A percentile compares a stretch with the other conserved stretches of the same genome.
Conservation (phyloP, 2,329 filamentous ascomycete genomes). For the Colletotrichum cuscutae region DNA sequence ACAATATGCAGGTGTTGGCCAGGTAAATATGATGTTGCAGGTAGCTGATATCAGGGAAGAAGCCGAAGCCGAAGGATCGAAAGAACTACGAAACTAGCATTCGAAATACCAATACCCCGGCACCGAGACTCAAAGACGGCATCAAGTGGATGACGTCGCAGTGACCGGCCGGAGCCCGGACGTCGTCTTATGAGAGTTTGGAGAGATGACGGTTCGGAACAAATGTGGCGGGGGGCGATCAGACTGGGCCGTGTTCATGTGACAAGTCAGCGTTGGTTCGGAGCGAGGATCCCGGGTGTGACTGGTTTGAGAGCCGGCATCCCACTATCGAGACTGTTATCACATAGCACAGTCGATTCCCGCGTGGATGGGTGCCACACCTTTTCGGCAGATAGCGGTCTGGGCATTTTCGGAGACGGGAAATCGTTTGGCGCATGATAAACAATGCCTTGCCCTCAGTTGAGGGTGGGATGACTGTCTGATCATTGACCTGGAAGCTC, state of each 20-base stretch:
- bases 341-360: not conserved
- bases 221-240: constrained; percentile 13
- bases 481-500: not conserved
- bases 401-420: not conserved
- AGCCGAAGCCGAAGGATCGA: not conserved
- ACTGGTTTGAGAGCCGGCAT: not conserved
- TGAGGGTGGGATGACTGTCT: not conserved
- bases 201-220: not conserved
- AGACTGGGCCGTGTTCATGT: constrained; percentile 14
- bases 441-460: not conserved
- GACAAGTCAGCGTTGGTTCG: not conserved
- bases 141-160: not conserved
- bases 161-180: too few species aligned
- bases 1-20: not conserved
- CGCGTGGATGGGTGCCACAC: not conserved
- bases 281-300: not conserved
- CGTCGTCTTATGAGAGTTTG: not conserved
- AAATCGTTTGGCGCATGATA: not conserved
- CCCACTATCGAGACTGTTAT: not conserved
- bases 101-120: not conserved
- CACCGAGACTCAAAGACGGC: not conserved
- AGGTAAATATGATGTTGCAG: not conserved
- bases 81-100: not conserved
- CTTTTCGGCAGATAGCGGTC: not conserved
- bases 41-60: not conserved